Evolutionary conservation across 2,329 filamentous ascomycete genomes (phyloP).

Genomic region (Penicillium hesseltinei): DNA sequence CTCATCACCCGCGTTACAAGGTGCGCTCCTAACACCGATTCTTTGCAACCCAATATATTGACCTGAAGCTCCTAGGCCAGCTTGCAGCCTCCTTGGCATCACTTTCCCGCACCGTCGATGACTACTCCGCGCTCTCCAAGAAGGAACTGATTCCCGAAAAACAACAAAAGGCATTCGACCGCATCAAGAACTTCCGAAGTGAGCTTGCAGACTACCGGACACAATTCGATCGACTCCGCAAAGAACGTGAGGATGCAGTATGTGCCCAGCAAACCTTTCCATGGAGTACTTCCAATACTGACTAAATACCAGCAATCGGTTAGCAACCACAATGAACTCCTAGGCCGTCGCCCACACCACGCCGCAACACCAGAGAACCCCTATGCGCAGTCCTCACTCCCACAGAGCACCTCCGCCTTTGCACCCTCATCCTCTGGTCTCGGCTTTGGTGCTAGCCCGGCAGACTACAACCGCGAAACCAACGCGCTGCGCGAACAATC

Average conservation of each 20-base stretch:
- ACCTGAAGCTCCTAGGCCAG: constrained; percentile 54
- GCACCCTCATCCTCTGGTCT: constrained; percentile 39
- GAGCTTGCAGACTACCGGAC: constrained; percentile 78
- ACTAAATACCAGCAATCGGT: constrained; percentile 49
- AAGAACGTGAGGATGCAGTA: constrained; percentile 71
- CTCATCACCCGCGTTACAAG: constrained; percentile 62
- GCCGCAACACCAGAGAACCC: constrained; percentile 88
- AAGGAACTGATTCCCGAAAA: constrained; percentile 89
- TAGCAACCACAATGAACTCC: constrained; percentile 74
- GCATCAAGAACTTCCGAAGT: constrained; percentile 77
- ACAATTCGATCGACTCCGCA: constrained; percentile 74
- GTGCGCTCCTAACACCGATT: constrained; percentile 26
- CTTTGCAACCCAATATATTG: constrained; percentile 24
- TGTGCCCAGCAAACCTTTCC: constrained; percentile 13
- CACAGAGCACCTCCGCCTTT: constrained; percentile 43
- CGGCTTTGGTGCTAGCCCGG: constrained; percentile 46
- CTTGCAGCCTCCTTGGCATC: constrained; percentile 75
- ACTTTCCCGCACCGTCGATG: constrained; percentile 86
- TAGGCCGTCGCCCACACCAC: constrained; percentile 78
- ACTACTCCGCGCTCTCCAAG: constrained; percentile 80
- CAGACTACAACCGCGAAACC: constrained; percentile 67
- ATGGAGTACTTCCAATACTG: not conserved
- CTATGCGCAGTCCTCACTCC: constrained; percentile 64
- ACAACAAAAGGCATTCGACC: constrained; percentile 83
- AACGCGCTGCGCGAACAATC: constrained; percentile 86